Percentiles rank a stretch among this genome's conserved stretches.
Evolutionary conservation across 306 rosid species (phyloP).

Genomic region (Castanea sativa): DNA sequence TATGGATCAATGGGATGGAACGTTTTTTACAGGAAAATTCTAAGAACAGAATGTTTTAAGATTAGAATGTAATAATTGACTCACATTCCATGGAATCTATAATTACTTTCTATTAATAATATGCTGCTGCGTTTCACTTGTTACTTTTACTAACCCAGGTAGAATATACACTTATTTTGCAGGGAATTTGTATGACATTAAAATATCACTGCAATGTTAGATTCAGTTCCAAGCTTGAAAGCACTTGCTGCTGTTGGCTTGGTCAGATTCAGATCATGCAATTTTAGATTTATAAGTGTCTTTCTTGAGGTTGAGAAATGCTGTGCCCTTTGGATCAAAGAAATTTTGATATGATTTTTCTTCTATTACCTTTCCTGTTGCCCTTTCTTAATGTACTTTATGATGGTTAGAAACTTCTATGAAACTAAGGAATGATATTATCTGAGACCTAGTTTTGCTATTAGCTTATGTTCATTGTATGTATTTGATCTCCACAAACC

Average conservation of each 20-base stretch:
- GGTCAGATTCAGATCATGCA: neutral
- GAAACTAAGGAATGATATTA: neutral
- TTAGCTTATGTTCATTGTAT: conserved; percentile 1
- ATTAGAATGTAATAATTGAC: neutral
- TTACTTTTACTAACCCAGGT: neutral
- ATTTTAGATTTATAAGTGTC: neutral
- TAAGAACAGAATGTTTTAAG: neutral
- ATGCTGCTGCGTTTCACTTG: neutral
- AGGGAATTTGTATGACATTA: neutral
- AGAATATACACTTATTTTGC: neutral
- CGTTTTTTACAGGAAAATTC: neutral
- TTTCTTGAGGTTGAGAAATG: neutral
- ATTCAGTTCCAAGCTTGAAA: neutral
- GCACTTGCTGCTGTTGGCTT: neutral
- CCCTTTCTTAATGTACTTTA: conserved; percentile 13
- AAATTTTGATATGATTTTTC: neutral
- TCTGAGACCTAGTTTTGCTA: neutral
- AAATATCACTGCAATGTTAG: neutral
- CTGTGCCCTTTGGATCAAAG: neutral
- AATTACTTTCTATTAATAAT: neutral
- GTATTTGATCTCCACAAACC: neutral
- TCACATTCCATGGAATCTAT: neutral
- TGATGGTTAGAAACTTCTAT: conserved; percentile 11
- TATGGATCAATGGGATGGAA: neutral
- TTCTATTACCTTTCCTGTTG: neutral